These are phyloP conservation scores for Aureobasidium musti DNA, from an alignment of 2,329 filamentous ascomycete genomes.

Conservation along the genomic window DNA sequence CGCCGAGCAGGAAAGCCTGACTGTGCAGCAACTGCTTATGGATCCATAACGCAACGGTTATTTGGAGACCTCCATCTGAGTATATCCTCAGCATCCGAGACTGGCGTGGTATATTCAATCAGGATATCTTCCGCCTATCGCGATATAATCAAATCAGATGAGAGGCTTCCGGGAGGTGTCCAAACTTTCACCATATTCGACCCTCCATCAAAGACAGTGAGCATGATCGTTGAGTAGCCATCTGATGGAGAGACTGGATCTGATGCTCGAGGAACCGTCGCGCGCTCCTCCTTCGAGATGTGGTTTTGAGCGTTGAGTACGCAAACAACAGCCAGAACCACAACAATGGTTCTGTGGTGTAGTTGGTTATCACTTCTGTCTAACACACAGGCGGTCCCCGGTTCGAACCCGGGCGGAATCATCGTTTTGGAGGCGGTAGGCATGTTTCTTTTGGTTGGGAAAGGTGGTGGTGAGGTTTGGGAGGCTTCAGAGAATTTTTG, in stretches of 20 bases:
- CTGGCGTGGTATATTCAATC: background rate
- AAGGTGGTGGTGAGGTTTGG: background rate
- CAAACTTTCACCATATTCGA: background rate
- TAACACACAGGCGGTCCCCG: slow-evolving; percentile 4
- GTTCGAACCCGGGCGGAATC: slow-evolving; percentile 4
- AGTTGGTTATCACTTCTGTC: slow-evolving; percentile 12
- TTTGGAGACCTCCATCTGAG: background rate
- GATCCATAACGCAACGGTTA: background rate
- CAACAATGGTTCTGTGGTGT: slow-evolving; percentile 20
- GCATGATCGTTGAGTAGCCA: background rate
- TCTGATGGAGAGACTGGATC: too few relatives aligned
- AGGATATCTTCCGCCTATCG: background rate
- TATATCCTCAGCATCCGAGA: background rate
- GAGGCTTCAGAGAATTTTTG: background rate
- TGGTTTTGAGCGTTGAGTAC: too few relatives aligned
- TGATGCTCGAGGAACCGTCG: too few relatives aligned
- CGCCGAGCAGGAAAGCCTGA: background rate
- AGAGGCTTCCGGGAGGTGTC: background rate
- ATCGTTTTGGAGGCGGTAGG: background rate
- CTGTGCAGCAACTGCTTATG: background rate
- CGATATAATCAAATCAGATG: background rate
- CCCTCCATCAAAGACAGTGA: background rate
- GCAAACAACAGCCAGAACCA: too few relatives aligned
- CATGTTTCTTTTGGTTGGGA: background rate
- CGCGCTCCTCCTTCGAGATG: too few relatives aligned